phyloP scores from a whole-genome alignment of 2,329 filamentous ascomycete species.

The Chrysoporthe deuterocubensis region DNA sequence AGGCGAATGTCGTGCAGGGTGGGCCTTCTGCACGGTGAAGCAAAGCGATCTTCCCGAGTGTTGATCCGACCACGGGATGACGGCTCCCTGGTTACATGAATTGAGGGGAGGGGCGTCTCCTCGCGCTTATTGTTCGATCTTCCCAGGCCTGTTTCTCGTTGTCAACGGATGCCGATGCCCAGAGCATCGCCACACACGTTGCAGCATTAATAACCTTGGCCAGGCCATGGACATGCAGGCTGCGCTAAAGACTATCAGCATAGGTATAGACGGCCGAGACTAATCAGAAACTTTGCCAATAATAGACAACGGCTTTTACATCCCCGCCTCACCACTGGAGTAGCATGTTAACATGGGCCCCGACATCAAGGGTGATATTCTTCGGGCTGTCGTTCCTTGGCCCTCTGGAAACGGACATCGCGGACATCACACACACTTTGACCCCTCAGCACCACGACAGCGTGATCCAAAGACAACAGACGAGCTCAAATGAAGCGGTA shows the following conservation, averaged over 20 bases:
- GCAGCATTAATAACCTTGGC: constrained; percentile 46
- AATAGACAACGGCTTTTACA: background rate
- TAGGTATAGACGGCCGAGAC: background rate
- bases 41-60: background rate
- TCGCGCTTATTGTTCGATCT: background rate
- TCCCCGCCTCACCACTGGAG: background rate
- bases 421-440: background rate
- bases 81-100: background rate
- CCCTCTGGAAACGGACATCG: background rate
- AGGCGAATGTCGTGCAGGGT: background rate
- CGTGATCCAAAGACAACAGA: background rate
- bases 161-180: constrained; percentile 38
- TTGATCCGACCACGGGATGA: background rate
- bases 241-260: constrained; percentile 17
- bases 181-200: constrained; percentile 64
- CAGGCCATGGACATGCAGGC: constrained; percentile 23
- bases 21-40: background rate
- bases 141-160: background rate
- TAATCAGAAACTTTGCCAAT: background rate
- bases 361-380: background rate
- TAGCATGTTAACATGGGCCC: background rate
- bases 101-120: background rate
- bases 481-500: background rate
- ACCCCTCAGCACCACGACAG: background rate
- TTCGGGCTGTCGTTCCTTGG: background rate